Evolutionary conservation across 768 basidiomycete genomes (phyloP), one percentile per base, ranked within the genome.

Genomic region (Kwoniella heveanensis): DNA sequence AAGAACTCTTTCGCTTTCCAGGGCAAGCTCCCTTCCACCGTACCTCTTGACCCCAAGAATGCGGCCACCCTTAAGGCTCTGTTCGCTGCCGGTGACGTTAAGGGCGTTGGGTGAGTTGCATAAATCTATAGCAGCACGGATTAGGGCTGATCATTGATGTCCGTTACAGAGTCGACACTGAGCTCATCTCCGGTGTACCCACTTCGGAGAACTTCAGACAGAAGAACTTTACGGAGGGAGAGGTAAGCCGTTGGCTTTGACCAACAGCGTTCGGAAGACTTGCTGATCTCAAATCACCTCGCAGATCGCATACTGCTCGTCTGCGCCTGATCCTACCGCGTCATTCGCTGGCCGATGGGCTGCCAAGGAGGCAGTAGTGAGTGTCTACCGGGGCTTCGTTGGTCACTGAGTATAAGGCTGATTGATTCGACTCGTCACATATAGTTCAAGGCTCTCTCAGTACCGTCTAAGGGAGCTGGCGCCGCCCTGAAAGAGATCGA

Each of bases 401-500:
- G n/a, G n/a, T n/a, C n/a, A n/a, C 36, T 24, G 19, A 12, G 25
- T 24, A 13, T 52, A 27, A 1, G 7, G 17, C 4, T 21, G 2
- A 19, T n/a, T 32, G 52, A 12, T 53, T n/a, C n/a, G n/a, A n/a
- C 10, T 21, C 37, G 3, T 32, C 21, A 1, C 26, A 21, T 30
- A 8, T 17, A 62, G 62, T 97, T 98, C 88, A 98, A 98, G 83
- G 90, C 92, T 4, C 85, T 99, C 1, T 90, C 91, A 22, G 89
- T 92, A 48, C 82, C 88, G 21, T 92, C 91, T 2, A 90, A 91
- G 80, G 96, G 96, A 39, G 95, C 94, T 12, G 90, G 86, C 6
- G 94, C 96, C 19, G 84, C 89, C n/a, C 88, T 98, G 89, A 90
- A 90, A 81, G 94, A 98, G 68, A 98, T 99, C 64, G 96, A 98